A percentile compares a stretch with the other conserved stretches of the same genome.
Evolutionary conservation across 352 stramenopile genomes (phyloP).

Genomic region (Paralagenidium karlingii): DNA sequence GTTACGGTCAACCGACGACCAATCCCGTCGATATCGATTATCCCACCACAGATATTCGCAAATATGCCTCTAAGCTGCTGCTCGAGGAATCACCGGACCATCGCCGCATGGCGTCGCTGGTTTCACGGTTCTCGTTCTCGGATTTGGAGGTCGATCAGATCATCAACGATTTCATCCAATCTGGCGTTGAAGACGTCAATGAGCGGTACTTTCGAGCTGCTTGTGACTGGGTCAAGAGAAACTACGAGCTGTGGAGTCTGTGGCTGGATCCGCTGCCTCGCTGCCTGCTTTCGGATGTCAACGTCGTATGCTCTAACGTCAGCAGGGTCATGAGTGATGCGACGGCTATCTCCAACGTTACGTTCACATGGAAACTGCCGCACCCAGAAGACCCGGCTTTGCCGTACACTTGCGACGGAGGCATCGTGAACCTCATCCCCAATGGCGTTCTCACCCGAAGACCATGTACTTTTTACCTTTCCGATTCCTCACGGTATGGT

Average conservation of each 20-base stretch:
- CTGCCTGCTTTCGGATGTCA: slow-evolving; percentile 7
- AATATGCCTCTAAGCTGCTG: slow-evolving; percentile 11
- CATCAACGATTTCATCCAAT: slow-evolving; percentile 3
- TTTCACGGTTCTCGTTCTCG: slow-evolving; percentile 11
- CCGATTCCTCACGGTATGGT: slow-evolving; percentile 11
- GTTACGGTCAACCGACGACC: slow-evolving; percentile 22
- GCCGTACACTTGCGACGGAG: slow-evolving; percentile 31
- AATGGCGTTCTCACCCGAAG: slow-evolving; percentile 17
- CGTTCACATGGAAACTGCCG: slow-evolving; percentile 18
- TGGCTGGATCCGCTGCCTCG: slow-evolving; percentile 12
- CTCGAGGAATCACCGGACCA: neutral
- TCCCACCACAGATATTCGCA: slow-evolving; percentile 15
- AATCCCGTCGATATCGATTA: slow-evolving; percentile 35
- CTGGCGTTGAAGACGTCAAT: neutral
- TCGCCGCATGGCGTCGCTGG: neutral
- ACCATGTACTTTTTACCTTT: slow-evolving; percentile 10
- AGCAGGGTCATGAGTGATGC: too few species aligned
- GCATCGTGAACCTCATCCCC: slow-evolving; percentile 15
- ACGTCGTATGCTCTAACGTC: neutral
- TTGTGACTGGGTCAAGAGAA: slow-evolving; percentile 17
- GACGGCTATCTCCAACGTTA: slow-evolving; percentile 13
- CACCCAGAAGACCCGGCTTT: slow-evolving; percentile 14
- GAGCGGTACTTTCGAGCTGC: slow-evolving; percentile 19
- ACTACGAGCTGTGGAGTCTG: slow-evolving; percentile 13
- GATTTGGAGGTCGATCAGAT: slow-evolving; percentile 27